phyloP scores from a whole-genome alignment of 1,284 basidiomycete species.

The Rhodotorula sp. region DNA sequence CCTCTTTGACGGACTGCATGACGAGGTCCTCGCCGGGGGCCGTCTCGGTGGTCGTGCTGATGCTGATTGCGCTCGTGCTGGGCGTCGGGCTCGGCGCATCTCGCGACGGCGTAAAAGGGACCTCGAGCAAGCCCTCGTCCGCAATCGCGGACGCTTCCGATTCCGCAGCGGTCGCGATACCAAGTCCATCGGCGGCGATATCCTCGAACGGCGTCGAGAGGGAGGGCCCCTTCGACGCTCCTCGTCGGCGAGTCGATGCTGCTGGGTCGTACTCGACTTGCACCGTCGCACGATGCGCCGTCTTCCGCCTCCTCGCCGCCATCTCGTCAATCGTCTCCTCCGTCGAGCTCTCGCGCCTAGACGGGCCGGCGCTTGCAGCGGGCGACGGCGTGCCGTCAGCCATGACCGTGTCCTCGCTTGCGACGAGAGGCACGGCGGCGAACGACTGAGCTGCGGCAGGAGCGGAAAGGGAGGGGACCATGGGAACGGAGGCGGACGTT shows the following conservation, averaged over 20 bases:
- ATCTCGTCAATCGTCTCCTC: background rate
- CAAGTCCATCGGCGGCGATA: constrained; percentile 1
- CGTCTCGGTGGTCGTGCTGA: constrained; percentile 29
- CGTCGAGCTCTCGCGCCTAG: background rate
- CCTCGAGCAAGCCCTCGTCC: background rate
- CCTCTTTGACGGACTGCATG: constrained; percentile 26
- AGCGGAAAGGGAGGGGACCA: constrained; percentile 30
- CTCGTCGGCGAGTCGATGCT: background rate
- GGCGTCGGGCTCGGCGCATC: constrained; percentile 16
- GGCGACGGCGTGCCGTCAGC: constrained; percentile 1
- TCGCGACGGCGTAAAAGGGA: background rate
- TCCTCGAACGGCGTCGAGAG: constrained; percentile 9
- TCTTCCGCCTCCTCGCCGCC: constrained; percentile 44
- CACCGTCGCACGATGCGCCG: constrained; percentile 71
- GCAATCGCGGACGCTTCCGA: background rate
- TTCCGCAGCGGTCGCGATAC: background rate
- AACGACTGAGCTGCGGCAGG: constrained; percentile 13
- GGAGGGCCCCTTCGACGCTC: background rate
- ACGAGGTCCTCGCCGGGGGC: constrained; percentile 27
- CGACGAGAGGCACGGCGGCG: background rate
- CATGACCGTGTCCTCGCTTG: constrained; percentile 21
- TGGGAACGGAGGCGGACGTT: constrained; percentile 10
- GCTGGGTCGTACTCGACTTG: constrained; percentile 76
- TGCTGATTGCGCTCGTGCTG: constrained; percentile 12
- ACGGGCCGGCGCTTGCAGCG: background rate